These are phyloP conservation scores for Yamadazyma siamensis DNA, from an alignment of 1,139 yeast genomes.

Conservation along the genomic window DNA sequence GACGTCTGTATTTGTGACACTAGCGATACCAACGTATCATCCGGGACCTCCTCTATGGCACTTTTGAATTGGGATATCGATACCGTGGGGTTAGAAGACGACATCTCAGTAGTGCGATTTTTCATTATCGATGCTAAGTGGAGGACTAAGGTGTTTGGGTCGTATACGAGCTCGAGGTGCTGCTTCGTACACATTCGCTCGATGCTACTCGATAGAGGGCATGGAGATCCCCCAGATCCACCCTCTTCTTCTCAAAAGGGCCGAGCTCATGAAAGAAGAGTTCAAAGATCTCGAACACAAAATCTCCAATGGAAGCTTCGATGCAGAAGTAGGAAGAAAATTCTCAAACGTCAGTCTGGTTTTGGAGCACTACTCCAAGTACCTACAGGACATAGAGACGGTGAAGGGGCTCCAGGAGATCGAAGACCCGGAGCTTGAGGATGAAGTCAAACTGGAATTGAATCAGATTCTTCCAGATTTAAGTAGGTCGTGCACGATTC, in stretches of 20 bases:
- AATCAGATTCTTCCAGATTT: constrained; percentile 34
- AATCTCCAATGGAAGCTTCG: constrained; percentile 49
- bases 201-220: constrained; percentile 2
- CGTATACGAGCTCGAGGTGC: background rate
- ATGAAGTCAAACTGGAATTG: constrained; percentile 26
- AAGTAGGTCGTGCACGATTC: constrained; percentile 31
- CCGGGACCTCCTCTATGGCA: constrained; percentile 35
- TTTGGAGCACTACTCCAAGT: constrained; percentile 50
- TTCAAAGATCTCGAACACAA: constrained; percentile 44
- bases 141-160: background rate
- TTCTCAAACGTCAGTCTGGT: constrained; percentile 55
- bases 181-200: background rate
- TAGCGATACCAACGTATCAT: constrained; percentile 25
- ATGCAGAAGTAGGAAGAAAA: constrained; percentile 52
- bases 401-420: constrained; percentile 36
- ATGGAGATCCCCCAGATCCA: constrained; percentile 40
- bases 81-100: constrained; percentile 15
- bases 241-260: constrained; percentile 63
- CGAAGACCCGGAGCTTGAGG: constrained; percentile 21
- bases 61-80: constrained; percentile 21
- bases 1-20: constrained; percentile 25
- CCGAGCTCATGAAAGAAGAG: constrained; percentile 51
- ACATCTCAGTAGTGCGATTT: too few relatives aligned
- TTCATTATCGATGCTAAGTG: too few relatives aligned
- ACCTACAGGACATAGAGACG: constrained; percentile 34